Evolutionary conservation across 2,329 filamentous ascomycete genomes (phyloP), one percentile per base, ranked within the genome.

Genomic region (Monosporascus sp.): DNA sequence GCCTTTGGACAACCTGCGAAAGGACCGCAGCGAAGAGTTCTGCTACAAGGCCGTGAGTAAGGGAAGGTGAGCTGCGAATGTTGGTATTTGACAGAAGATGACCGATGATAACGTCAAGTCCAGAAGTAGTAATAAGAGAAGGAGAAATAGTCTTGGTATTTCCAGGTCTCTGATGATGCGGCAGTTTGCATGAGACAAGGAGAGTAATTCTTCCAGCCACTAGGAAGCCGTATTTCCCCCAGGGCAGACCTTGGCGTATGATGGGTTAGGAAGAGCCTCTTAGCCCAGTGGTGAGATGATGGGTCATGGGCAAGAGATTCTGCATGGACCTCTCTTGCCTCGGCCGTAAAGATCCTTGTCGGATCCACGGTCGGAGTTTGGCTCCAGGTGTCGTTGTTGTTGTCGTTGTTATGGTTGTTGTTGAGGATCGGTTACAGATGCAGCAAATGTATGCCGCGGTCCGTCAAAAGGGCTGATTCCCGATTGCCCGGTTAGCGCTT

Each of bases 131-230:
- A 51, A 52, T 43, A 49, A 51, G 49, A 49, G 16, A 37, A 49
- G 58, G 56, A 59, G 44, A 58, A 60, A 57, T 56, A 52, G 20
- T 24, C 17, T 49, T 45, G 50, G 46, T 51, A 55, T 52, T 52
- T 49, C 48, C 40, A 48, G 45, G 50, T 41, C 43, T 54, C 52
- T 52, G 47, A 49, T 37, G 55, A 51, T 55, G 54, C 55, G 52
- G 57, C 37, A 56, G 56, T 55, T 58, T 50, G 52, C 35, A 37
- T 48, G 22, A 54, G 56, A 61, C 38, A 38, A 50, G 49, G 59
- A 55, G 50, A 59, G 64, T 65, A 65, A 64, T 65, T 66, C 52
- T 66, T 65, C 63, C 62, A 65, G 62, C 63, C 60, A 65, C 62
- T 62, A 62, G 55, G 62, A 55, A 58, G 61, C 58, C 57, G 61